Evolutionary conservation across 1,284 basidiomycete species (phyloP), one percentile per base, ranked within the genome.

Genomic region (Mycena citricolor): DNA sequence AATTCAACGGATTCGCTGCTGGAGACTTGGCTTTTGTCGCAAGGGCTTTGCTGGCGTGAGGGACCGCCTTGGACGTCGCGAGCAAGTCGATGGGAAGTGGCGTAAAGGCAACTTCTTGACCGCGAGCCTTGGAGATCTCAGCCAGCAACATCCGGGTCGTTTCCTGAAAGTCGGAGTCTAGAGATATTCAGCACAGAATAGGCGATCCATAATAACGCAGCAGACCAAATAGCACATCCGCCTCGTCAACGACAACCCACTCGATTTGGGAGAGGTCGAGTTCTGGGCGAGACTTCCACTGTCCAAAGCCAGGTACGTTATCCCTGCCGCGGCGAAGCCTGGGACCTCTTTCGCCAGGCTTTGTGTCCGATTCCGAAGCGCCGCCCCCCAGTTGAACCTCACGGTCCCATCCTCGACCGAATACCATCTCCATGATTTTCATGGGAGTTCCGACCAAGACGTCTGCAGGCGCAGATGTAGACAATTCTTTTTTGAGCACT

Each of bases 231-330:
- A 94, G 69, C 23, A 94, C 80, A 59, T 95, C 91, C 0, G 92
- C 90, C 60, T 95, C 91, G 53, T 94, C 91, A 3, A 94, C 70
- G 1, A 93, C 73, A 5, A 94, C 79, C 88, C 90, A 94, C 57
- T 93, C 87, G 1, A 93, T 69, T 22, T 44, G 24, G 26, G 50
- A 41, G 16, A 54, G 41, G 19, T 48, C 43, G 47, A 52, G 41
- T 22, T 52, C 51, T n/a, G 47, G 43, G 30, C 39, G 42, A 1
- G 51, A 40, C 8, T 53, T 59, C 63, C 62, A 65, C 23, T 55
- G 61, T 4, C 65, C 67, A 25, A 60, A 54, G 8, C 59, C 63
- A 24, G 56, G 40, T 41, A 61, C 51, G 44, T 61, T 65, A 49
- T 71, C 70, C 24, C 64, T 54, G 5, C 62, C 67, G 34, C 64